A percentile compares a stretch with the other conserved stretches of the same genome.
phyloP scores from a whole-genome alignment of 2,329 filamentous ascomycete genomes.

The Exserohilum rostratum region DNA sequence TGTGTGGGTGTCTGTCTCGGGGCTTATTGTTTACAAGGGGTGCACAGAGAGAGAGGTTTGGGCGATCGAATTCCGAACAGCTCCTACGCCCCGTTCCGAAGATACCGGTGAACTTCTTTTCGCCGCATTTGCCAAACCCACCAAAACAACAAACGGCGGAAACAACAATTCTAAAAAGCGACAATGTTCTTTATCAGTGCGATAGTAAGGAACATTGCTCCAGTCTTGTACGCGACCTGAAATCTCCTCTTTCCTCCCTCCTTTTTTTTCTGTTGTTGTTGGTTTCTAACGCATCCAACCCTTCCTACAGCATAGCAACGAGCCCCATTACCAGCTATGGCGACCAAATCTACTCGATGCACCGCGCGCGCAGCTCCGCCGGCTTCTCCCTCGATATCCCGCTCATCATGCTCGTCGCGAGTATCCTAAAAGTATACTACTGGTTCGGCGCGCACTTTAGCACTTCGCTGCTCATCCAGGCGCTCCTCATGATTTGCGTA shows the following conservation, averaged over 20 bases:
- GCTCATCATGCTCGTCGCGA: constrained; percentile 69
- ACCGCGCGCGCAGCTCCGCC: constrained; percentile 63
- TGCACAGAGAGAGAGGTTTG: no score
- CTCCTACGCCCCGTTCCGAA: constrained; percentile 8
- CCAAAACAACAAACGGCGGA: constrained; percentile 1
- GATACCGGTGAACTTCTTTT: neutral
- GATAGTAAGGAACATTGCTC: constrained; percentile 46
- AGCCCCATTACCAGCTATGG: constrained; percentile 70
- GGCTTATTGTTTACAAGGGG: neutral
- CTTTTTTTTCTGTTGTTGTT: neutral
- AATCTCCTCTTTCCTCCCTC: constrained; percentile 2
- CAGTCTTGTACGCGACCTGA: constrained; percentile 49
- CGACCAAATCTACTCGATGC: constrained; percentile 70
- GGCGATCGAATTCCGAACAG: no score
- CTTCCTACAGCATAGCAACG: constrained; percentile 58
- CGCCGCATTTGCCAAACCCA: neutral
- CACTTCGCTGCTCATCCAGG: constrained; percentile 64
- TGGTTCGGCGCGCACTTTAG: constrained; percentile 69
- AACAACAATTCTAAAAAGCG: neutral
- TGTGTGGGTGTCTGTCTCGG: no score
- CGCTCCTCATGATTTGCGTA: constrained; percentile 64
- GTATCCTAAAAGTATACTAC: constrained; percentile 69
- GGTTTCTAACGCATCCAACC: neutral
- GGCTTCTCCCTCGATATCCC: constrained; percentile 72
- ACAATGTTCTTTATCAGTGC: constrained; percentile 47